phyloP scores from a whole-genome alignment of 225 moss, liverwort and hornwort species.

The Neckera pumila region DNA sequence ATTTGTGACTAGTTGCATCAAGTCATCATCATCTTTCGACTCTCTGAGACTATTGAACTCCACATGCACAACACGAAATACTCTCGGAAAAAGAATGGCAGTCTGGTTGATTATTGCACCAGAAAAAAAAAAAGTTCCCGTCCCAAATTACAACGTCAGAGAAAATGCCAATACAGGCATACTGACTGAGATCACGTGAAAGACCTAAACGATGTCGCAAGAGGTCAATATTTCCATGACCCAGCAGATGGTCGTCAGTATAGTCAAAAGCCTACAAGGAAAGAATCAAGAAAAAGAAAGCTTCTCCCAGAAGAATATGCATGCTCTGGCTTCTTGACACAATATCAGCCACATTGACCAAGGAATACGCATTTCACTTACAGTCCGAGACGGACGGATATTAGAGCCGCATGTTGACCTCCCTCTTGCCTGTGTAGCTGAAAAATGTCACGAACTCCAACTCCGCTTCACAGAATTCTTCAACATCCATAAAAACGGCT shows the following conservation, averaged over 20 bases:
- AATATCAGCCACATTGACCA: background rate
- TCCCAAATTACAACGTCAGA: background rate
- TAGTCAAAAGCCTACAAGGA: background rate
- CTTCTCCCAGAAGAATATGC: background rate
- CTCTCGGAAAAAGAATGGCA: background rate
- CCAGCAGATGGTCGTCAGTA: background rate
- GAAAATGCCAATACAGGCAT: background rate
- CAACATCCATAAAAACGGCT: background rate
- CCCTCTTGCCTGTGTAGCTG: background rate
- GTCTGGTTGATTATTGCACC: background rate
- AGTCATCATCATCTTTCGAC: background rate
- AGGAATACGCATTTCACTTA: background rate
- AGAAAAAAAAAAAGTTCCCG: background rate
- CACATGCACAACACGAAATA: background rate
- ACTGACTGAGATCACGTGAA: background rate
- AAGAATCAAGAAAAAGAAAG: background rate
- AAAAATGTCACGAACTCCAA: background rate
- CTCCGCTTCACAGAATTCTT: background rate
- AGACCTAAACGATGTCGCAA: background rate
- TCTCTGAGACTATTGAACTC: background rate
- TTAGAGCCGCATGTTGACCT: background rate
- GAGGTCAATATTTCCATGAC: background rate
- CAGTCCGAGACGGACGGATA: background rate
- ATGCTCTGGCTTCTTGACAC: background rate
- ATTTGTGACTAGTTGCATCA: background rate